These are phyloP conservation scores for Phaffia australis DNA, from an alignment of 768 basidiomycete species.

Conservation along the genomic window DNA sequence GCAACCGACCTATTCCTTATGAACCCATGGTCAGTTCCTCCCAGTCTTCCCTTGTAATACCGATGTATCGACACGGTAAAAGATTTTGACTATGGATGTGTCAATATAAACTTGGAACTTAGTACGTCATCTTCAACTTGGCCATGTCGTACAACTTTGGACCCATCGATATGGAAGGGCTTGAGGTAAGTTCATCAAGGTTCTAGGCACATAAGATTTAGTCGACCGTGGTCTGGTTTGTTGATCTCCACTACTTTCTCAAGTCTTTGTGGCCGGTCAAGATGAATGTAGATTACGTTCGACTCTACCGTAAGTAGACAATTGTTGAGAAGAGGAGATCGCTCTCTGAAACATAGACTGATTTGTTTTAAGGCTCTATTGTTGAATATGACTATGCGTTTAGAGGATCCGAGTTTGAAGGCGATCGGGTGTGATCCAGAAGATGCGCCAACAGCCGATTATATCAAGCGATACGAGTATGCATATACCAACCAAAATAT, in stretches of 20 bases:
- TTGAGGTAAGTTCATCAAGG: background rate
- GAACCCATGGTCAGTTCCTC: constrained; percentile 17
- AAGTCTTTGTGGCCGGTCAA: constrained; percentile 13
- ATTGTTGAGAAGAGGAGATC: background rate
- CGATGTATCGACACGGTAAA: background rate
- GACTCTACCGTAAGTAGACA: constrained; percentile 7
- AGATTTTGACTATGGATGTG: background rate
- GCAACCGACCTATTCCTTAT: constrained; percentile 16
- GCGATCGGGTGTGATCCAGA: constrained; percentile 24
- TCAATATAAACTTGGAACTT: background rate
- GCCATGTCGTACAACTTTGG: constrained; percentile 25
- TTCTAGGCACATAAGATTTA: too few species aligned
- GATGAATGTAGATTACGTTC: constrained; percentile 22
- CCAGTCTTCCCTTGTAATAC: background rate
- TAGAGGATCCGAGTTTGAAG: constrained; percentile 15
- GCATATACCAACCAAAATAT: constrained; percentile 18
- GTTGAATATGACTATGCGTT: background rate
- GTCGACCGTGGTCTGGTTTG: too few species aligned
- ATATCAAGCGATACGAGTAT: constrained; percentile 1
- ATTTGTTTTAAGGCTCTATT: too few species aligned
- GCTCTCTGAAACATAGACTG: background rate
- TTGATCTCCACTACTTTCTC: too few species aligned
- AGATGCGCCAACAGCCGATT: constrained; percentile 15
- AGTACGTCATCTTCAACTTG: constrained; percentile 23
- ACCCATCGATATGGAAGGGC: constrained; percentile 14